Percentiles rank a stretch among this genome's conserved stretches.
These are phyloP conservation scores for Trichoderma aggressivum DNA, from an alignment of 2,329 filamentous ascomycete species.

Conservation along the genomic window DNA sequence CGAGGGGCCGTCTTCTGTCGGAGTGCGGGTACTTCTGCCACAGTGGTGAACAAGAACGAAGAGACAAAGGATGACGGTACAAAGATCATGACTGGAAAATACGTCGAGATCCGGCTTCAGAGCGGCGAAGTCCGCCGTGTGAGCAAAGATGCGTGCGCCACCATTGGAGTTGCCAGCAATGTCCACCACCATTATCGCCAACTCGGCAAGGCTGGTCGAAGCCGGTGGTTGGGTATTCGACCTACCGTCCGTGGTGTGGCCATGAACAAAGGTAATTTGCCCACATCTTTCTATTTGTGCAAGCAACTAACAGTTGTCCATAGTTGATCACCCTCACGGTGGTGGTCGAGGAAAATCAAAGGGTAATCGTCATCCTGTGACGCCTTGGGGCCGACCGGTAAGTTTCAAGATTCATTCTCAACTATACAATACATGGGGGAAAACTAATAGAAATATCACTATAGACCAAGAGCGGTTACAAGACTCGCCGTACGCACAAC, in stretches of 20 bases:
- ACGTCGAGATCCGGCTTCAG: constrained; percentile 81
- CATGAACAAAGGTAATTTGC: constrained; percentile 82
- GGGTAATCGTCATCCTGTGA: constrained; percentile 92
- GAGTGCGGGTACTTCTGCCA: constrained; percentile 88
- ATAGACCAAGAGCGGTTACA: constrained; percentile 80
- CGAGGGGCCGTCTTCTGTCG: constrained; percentile 86
- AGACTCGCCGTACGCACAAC: constrained; percentile 85
- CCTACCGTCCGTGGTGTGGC: constrained; percentile 95
- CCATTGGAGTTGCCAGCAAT: constrained; percentile 92
- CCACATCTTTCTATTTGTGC: not conserved
- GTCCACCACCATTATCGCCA: constrained; percentile 84
- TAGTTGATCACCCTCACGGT: constrained; percentile 93
- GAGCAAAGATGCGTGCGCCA: constrained; percentile 88
- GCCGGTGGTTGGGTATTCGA: constrained; percentile 88
- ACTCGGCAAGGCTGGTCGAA: constrained; percentile 91
- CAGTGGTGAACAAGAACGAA: constrained; percentile 85
- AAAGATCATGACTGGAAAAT: constrained; percentile 65
- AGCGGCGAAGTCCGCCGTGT: constrained; percentile 91
- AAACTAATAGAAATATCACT: not conserved
- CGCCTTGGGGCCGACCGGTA: constrained; percentile 94
- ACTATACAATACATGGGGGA: not conserved
- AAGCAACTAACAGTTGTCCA: constrained; percentile 17
- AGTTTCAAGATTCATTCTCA: constrained; percentile 37
- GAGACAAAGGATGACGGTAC: constrained; percentile 59
- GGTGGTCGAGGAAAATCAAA: constrained; percentile 99